Evolutionary conservation across 192 early-diverging fungal species (phyloP).

Genomic region (Entomortierella beljakovae): DNA sequence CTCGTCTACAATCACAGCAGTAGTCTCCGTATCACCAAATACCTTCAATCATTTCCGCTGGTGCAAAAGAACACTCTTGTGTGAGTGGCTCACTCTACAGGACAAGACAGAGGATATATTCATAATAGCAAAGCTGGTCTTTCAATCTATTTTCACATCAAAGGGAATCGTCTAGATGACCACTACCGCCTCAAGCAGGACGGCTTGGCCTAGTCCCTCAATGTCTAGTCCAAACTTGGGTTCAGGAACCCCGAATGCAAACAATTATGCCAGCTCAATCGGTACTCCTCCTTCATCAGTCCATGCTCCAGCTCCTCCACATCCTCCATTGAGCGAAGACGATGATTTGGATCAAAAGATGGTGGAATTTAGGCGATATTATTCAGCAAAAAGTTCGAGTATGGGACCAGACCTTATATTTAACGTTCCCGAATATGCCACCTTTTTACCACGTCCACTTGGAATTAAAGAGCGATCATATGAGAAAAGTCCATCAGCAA

Average conservation of each 20-base stretch:
- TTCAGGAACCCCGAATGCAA: background rate
- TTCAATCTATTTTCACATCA: background rate
- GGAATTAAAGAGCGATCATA: constrained; percentile 14
- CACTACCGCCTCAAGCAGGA: constrained; percentile 1
- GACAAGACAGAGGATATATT: background rate
- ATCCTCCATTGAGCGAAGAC: background rate
- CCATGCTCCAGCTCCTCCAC: background rate
- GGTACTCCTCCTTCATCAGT: constrained; percentile 7
- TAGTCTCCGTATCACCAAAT: background rate
- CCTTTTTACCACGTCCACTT: constrained; percentile 14
- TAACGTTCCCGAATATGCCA: constrained; percentile 15
- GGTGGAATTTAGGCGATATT: constrained; percentile 9
- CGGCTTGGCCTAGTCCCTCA: constrained; percentile 26
- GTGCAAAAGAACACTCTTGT: background rate
- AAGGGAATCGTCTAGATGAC: constrained; percentile 2
- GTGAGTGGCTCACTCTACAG: background rate
- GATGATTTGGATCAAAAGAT: constrained; percentile 25
- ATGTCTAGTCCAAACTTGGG: constrained; percentile 8
- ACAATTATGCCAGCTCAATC: background rate
- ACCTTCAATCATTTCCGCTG: background rate
- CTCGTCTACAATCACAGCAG: background rate
- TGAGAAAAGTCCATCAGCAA: background rate
- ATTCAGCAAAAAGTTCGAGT: background rate
- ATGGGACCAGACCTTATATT: constrained; percentile 14
- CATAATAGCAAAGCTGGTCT: background rate